Base-by-base conservation (phyloP, 1,284 basidiomycete species). In the Sporisorium graminicola region DNA sequence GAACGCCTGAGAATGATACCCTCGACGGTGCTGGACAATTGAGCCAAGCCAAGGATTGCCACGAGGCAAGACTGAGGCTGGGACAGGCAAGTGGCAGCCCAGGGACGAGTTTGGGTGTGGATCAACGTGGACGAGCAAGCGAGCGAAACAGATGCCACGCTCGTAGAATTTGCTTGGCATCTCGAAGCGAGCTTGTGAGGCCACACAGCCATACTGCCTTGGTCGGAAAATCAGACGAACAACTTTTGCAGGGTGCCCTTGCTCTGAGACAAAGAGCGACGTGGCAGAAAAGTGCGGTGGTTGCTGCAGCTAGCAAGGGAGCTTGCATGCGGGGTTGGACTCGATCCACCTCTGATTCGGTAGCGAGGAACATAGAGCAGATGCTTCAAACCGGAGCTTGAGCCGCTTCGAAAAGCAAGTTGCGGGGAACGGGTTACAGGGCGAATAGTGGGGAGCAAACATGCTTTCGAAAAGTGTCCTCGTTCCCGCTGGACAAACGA, bases 361-460 rank as follows among this genome's bases (percentile, higher is more conserved):
- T 63, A 68, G 65, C 65, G 65, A 68, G 59, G 46, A 49, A 67
- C 58, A n/a, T n/a, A 44, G 43, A 26, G 35, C 16, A 31, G 40
- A 40, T 65, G 50, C 20, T 51, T 5, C 56, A 44, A 43, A 43
- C n/a, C 33, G 43, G 56, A 54, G n/a, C 43, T 33, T 29, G 50
- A 50, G 33, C 20, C 31, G 40, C 47, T 56, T 12, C 37, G 16
- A 24, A 22, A 49, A 40, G 22, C 50, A 37, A 40, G 37, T n/a
- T n/a, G n/a, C n/a, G n/a, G n/a, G n/a, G n/a, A n/a, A n/a, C n/a
- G n/a, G n/a, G n/a, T n/a, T n/a, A n/a, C n/a, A n/a, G n/a, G n/a
- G n/a, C n/a, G n/a, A n/a, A n/a, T n/a, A n/a, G n/a, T n/a, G n/a
- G n/a, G n/a, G n/a, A n/a, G n/a, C n/a, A n/a, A n/a, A n/a, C n/a